These are phyloP conservation scores for Hypericum perforatum DNA, from an alignment of 345 rosid species.

Conservation along the genomic window DNA sequence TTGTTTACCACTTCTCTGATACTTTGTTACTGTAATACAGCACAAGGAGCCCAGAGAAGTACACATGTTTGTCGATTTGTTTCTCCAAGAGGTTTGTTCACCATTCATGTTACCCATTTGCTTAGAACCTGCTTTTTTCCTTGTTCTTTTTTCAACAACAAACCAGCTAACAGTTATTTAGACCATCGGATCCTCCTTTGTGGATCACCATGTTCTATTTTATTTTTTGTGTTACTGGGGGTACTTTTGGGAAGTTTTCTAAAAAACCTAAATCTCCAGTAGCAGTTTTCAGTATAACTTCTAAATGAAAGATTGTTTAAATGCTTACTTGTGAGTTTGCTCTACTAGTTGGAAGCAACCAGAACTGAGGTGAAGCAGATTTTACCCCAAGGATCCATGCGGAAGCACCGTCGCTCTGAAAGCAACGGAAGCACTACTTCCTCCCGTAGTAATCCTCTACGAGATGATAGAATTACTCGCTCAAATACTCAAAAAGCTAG, in stretches of 20 bases:
- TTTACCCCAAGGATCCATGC: constrained; percentile 62
- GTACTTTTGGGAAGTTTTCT: no score
- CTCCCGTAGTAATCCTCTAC: constrained; percentile 72
- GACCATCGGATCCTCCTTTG: no score
- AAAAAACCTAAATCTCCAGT: no score
- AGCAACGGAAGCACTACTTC: constrained; percentile 93
- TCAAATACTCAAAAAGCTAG: constrained; percentile 71
- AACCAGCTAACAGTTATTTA: no score
- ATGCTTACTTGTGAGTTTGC: constrained; percentile 6
- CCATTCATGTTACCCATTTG: not conserved
- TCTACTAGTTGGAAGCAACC: constrained; percentile 54
- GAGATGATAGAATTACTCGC: constrained; percentile 62
- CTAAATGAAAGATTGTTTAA: no score
- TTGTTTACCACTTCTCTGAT: constrained; percentile 14
- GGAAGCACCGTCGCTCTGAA: constrained; percentile 76
- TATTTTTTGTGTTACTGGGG: no score
- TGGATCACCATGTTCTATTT: no score
- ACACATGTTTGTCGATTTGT: constrained; percentile 91
- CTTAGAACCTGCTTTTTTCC: not conserved
- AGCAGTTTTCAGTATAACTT: no score
- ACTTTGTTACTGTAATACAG: constrained; percentile 37
- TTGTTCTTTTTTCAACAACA: not conserved
- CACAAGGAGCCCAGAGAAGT: constrained; percentile 99
- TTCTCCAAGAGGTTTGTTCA: constrained; percentile 74
- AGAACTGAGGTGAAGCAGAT: constrained; percentile 75